These are phyloP conservation scores for Lenwebbia sp. DNA, from an alignment of 345 rosid genomes.

Conservation along the genomic window DNA sequence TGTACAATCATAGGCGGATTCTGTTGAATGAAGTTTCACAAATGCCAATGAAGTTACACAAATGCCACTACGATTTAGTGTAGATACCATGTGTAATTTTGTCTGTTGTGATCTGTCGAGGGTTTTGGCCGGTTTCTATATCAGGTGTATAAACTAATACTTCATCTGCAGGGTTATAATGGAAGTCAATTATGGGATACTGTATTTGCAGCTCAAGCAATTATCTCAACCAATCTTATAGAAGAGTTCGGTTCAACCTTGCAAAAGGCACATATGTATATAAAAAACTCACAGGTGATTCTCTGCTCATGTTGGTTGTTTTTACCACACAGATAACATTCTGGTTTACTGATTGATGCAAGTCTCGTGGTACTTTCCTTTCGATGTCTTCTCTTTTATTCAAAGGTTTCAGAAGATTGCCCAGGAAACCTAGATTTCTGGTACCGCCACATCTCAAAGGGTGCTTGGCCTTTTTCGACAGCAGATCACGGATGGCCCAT, in stretches of 20 bases:
- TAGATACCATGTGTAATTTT: not conserved
- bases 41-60: not conserved
- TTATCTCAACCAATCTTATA: constrained; percentile 54
- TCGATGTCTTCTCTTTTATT: constrained; percentile 1
- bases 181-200: constrained; percentile 99
- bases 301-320: not conserved
- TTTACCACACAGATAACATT: not conserved
- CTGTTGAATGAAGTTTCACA: not conserved
- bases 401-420: constrained; percentile 76
- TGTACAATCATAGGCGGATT: not conserved
- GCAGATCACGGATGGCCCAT: constrained; percentile 98
- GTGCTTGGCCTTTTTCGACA: constrained; percentile 98
- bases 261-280: constrained; percentile 51
- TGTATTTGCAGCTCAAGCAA: constrained; percentile 78
- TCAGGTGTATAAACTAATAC: not conserved
- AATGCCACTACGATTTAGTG: not conserved
- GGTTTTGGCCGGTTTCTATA: not conserved
- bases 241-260: constrained; percentile 64
- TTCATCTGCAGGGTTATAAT: constrained; percentile 70
- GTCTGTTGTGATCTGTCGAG: not conserved
- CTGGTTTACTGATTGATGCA: not conserved
- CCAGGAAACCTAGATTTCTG: constrained; percentile 69
- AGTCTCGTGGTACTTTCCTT: not conserved
- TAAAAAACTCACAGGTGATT: constrained; percentile 78
- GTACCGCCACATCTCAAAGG: constrained; percentile 98